Conservation (phyloP, 352 stramenopile species). For the Phytophthora megakarya region DNA sequence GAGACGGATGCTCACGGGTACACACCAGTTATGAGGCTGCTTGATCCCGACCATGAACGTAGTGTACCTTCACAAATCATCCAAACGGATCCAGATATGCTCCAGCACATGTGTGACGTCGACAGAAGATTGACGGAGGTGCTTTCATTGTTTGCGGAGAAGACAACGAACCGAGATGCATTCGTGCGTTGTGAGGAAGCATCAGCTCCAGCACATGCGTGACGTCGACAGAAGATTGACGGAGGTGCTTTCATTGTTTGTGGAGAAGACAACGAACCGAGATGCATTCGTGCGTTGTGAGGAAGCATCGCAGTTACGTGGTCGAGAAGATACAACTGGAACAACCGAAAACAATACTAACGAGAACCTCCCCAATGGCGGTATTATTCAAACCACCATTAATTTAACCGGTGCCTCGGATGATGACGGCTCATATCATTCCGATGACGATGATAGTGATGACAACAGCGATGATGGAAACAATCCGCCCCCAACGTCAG, state of each 20-base stretch:
- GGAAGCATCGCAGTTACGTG: slow-evolving; percentile 20
- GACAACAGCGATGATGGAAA: slow-evolving; percentile 20
- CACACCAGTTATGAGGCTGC: slow-evolving; percentile 57
- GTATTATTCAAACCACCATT: background rate
- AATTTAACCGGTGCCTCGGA: slow-evolving; percentile 1
- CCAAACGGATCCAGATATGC: slow-evolving; percentile 38
- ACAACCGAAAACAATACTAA: slow-evolving; percentile 6
- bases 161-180: slow-evolving; percentile 40
- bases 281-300: slow-evolving; percentile 1
- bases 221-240: too few relatives aligned
- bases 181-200: slow-evolving; percentile 46
- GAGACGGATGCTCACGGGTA: slow-evolving; percentile 49
- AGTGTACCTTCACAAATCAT: slow-evolving; percentile 24
- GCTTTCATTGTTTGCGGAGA: slow-evolving; percentile 56
- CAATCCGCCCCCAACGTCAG: background rate
- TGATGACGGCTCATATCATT: slow-evolving; percentile 5
- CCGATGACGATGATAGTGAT: slow-evolving; percentile 18
- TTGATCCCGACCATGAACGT: slow-evolving; percentile 38
- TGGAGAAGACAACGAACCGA: too few relatives aligned
- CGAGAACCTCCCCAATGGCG: background rate
- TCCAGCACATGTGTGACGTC: slow-evolving; percentile 39
- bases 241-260: too few relatives aligned
- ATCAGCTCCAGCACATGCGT: too few relatives aligned
- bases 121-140: slow-evolving; percentile 53
- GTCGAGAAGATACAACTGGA: slow-evolving; percentile 3